phyloP scores from a whole-genome alignment of 2,329 filamentous ascomycete species.

The Epichloe elymi region DNA sequence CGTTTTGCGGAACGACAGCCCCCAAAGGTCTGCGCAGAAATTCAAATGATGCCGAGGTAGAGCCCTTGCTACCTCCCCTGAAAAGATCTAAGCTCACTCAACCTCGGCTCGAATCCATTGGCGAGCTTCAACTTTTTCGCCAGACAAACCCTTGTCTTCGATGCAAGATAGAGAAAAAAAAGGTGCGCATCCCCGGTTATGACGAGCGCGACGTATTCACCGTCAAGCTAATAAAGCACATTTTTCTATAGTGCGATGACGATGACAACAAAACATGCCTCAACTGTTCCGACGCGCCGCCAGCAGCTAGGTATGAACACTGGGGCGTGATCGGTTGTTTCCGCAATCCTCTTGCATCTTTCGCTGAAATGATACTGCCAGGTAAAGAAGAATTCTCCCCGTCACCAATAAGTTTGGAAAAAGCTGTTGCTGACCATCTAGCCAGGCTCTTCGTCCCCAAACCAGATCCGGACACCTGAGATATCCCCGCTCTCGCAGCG shows the following conservation, averaged over 20 bases:
- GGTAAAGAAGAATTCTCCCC: slow-evolving; percentile 20
- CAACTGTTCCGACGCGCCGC: slow-evolving; percentile 28
- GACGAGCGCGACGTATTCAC: not conserved
- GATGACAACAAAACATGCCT: slow-evolving; percentile 36
- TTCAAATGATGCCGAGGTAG: slow-evolving; percentile 33
- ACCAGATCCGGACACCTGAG: slow-evolving; percentile 35
- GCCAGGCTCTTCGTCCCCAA: slow-evolving; percentile 32
- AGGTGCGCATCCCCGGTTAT: slow-evolving; percentile 21
- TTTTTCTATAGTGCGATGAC: slow-evolving; percentile 33
- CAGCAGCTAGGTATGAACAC: slow-evolving; percentile 26
- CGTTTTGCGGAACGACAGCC: not conserved
- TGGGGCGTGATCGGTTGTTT: slow-evolving; percentile 40
- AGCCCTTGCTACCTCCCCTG: slow-evolving; percentile 40
- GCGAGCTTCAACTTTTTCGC: slow-evolving; percentile 37
- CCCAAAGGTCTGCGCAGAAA: slow-evolving; percentile 16
- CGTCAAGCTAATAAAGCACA: not conserved
- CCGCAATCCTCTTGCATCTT: slow-evolving; percentile 31
- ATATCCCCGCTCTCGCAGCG: slow-evolving; percentile 36
- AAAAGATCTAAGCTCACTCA: slow-evolving; percentile 40
- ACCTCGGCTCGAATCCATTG: slow-evolving; percentile 42
- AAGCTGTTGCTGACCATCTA: not conserved
- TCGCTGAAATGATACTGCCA: slow-evolving; percentile 38
- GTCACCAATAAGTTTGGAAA: not conserved
- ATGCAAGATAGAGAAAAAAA: slow-evolving; percentile 33
- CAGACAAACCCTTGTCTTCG: slow-evolving; percentile 37